A percentile compares a stretch with the other conserved stretches of the same genome.
These are phyloP conservation scores for Beauveria australis DNA, from an alignment of 2,329 filamentous ascomycete genomes.

Conservation along the genomic window DNA sequence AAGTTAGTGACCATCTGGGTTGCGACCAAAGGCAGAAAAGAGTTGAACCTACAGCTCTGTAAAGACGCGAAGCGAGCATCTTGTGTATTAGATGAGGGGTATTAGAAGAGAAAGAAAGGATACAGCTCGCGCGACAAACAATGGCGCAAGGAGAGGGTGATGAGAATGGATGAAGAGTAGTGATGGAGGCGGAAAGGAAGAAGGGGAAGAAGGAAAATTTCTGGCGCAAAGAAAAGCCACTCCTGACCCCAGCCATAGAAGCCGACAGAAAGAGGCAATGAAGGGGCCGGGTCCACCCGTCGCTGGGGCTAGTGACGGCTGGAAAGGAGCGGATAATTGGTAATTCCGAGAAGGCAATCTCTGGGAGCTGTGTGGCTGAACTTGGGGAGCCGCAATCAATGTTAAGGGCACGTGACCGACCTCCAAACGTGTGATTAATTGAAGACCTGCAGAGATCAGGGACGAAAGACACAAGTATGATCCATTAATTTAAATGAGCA, in stretches of 20 bases:
- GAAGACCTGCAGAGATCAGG: neutral
- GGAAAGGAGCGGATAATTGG: conserved; percentile 6
- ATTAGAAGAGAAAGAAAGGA: conserved; percentile 25
- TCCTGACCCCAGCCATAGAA: conserved; percentile 29
- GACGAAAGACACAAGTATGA: neutral
- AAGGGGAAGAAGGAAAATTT: conserved; percentile 26
- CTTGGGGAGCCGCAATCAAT: neutral
- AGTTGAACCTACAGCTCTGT: conserved; percentile 60
- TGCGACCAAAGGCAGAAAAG: conserved; percentile 2
- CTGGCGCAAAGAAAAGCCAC: conserved; percentile 26
- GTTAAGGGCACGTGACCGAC: neutral
- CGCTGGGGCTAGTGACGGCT: conserved; percentile 15
- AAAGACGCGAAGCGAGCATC: conserved; percentile 66
- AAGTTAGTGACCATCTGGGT: conserved; percentile 10
- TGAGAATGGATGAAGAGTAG: conserved; percentile 19
- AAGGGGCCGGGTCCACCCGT: conserved; percentile 18
- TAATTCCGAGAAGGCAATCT: neutral
- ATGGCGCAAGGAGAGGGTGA: conserved; percentile 16
- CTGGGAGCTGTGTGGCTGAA: neutral
- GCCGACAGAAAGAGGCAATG: conserved; percentile 34
- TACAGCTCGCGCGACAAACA: conserved; percentile 20
- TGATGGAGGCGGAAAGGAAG: conserved; percentile 15
- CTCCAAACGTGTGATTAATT: neutral
- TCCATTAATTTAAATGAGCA: neutral
- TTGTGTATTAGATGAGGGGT: conserved; percentile 33